Evolutionary conservation across 1,284 basidiomycete species (phyloP).

Genomic region (Cryptococcus wingfieldii): DNA sequence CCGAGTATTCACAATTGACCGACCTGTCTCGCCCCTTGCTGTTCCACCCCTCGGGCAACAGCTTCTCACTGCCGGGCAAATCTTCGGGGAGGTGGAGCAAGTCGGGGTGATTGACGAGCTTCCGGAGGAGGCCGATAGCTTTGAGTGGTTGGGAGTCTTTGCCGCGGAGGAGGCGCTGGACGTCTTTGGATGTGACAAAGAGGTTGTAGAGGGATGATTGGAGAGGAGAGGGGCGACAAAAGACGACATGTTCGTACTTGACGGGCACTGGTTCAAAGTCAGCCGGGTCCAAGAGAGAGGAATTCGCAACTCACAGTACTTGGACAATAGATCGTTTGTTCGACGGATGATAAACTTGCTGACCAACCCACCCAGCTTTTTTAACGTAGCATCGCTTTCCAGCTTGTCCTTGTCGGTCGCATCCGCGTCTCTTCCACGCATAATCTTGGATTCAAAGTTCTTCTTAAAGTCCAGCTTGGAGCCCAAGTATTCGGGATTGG

Average conservation of each 20-base stretch:
- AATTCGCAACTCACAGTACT: conserved; percentile 67
- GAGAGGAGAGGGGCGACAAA: conserved; percentile 83
- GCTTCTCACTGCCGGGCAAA: conserved; percentile 73
- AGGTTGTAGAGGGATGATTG: conserved; percentile 85
- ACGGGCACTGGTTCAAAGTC: conserved; percentile 69
- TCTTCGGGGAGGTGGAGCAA: conserved; percentile 83
- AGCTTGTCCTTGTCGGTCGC: conserved; percentile 79
- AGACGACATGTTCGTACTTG: conserved; percentile 99
- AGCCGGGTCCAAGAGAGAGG: not conserved
- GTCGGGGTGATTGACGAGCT: conserved; percentile 96
- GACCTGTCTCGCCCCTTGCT: conserved; percentile 51
- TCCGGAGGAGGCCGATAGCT: conserved; percentile 94
- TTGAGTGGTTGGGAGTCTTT: conserved; percentile 92
- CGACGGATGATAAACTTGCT: conserved; percentile 96
- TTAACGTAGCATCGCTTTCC: conserved; percentile 83
- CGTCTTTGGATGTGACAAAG: conserved; percentile 92
- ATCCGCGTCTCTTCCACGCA: conserved; percentile 86
- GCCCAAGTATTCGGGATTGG: conserved; percentile 93
- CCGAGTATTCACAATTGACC: conserved; percentile 74
- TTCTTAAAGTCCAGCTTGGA: conserved; percentile 89
- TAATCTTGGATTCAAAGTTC: conserved; percentile 92
- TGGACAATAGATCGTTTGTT: conserved; percentile 94
- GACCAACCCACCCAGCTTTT: conserved; percentile 84
- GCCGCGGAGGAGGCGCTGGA: conserved; percentile 84
- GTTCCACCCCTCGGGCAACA: conserved; percentile 74